These are phyloP conservation scores for Fusarium tricinctum DNA, from an alignment of 2,329 filamentous ascomycete genomes.

Conservation along the genomic window DNA sequence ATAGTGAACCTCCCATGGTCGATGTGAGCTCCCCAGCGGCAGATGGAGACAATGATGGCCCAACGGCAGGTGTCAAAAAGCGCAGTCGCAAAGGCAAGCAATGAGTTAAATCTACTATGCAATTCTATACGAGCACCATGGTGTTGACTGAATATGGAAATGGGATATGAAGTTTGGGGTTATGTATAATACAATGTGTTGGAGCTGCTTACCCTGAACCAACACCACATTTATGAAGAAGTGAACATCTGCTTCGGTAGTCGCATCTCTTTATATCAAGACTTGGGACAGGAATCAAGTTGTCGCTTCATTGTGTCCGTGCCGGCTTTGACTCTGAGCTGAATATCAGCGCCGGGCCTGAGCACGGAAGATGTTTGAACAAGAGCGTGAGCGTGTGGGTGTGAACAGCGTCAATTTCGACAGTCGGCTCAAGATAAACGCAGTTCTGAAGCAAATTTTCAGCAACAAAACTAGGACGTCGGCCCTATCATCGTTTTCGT, in stretches of 20 bases:
- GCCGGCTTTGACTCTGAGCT: not conserved
- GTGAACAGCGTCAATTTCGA: too few relatives aligned
- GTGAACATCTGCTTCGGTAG: not conserved
- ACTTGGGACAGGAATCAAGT: not conserved
- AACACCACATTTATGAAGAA: too few relatives aligned
- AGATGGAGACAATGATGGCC: constrained; percentile 41
- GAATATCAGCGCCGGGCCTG: not conserved
- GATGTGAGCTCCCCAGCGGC: constrained; percentile 31
- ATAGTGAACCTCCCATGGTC: constrained; percentile 12
- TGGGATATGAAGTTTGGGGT: constrained; percentile 8
- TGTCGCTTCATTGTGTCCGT: not conserved
- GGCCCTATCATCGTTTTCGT: too few relatives aligned
- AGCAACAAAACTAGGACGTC: too few relatives aligned
- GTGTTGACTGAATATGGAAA: constrained; percentile 22
- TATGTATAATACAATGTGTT: constrained; percentile 11
- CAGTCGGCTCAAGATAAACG: too few relatives aligned
- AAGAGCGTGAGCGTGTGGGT: not conserved
- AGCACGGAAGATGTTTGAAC: not conserved
- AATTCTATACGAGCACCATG: constrained; percentile 21
- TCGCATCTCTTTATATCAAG: not conserved
- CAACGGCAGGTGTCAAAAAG: constrained; percentile 46
- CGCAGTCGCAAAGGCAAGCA: constrained; percentile 48
- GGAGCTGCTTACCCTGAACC: not conserved
- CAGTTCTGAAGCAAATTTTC: too few relatives aligned
- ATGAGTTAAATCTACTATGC: constrained; percentile 34